phyloP scores from a whole-genome alignment of 1,284 basidiomycete genomes.

The Schizopora paradoxa region DNA sequence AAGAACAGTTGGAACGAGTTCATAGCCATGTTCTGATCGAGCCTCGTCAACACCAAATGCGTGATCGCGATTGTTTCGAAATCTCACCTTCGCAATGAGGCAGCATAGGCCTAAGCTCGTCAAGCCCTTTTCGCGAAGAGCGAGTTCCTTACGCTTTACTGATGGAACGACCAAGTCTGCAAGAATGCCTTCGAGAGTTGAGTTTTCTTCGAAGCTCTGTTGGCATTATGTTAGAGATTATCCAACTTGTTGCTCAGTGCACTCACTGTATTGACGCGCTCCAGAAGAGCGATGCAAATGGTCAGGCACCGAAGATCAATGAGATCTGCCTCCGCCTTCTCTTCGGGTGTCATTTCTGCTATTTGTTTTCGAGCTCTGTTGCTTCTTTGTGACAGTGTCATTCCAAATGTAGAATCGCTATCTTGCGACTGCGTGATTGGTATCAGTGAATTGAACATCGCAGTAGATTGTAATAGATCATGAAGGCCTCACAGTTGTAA shows the following conservation, averaged over 20 bases:
- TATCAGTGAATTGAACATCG: slow-evolving; percentile 6
- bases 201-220: slow-evolving; percentile 54
- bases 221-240: too few species aligned
- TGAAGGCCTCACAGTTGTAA: slow-evolving; percentile 4
- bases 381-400: not conserved
- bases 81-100: slow-evolving; percentile 35
- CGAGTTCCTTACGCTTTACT: slow-evolving; percentile 49
- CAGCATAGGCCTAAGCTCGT: slow-evolving; percentile 53
- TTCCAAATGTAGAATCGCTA: not conserved
- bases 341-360: slow-evolving; percentile 51
- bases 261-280: slow-evolving; percentile 83
- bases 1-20: slow-evolving; percentile 91
- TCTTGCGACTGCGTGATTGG: not conserved
- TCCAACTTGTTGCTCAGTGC: too few species aligned
- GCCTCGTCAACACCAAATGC: too few species aligned
- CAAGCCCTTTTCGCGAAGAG: slow-evolving; percentile 50
- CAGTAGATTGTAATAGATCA: not conserved
- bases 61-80: too few species aligned
- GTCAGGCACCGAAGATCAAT: slow-evolving; percentile 77
- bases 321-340: slow-evolving; percentile 54
- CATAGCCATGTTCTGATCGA: slow-evolving; percentile 78
- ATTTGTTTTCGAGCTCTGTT: slow-evolving; percentile 10
- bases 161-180: slow-evolving; percentile 56
- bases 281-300: slow-evolving; percentile 85
- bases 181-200: slow-evolving; percentile 54